These are phyloP conservation scores for Kickxella alabastrina DNA, from an alignment of 192 early-diverging fungal genomes.

Conservation along the genomic window DNA sequence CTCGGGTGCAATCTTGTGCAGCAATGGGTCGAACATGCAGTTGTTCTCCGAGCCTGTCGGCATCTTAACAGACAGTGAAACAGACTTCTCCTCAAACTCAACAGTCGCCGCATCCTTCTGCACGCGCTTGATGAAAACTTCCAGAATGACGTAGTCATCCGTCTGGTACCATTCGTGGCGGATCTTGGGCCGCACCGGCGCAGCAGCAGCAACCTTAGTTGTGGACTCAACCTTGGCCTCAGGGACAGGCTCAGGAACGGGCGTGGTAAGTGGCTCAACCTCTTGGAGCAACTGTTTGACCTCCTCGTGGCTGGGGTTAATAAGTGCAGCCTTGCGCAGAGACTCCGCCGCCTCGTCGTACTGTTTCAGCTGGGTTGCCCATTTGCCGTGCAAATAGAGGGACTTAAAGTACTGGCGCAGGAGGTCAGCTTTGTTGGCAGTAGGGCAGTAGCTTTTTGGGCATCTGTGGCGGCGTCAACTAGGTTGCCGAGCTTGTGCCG, in stretches of 20 bases:
- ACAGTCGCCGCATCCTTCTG: conserved; percentile 68
- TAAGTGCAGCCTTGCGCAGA: conserved; percentile 56
- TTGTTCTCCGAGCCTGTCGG: conserved; percentile 81
- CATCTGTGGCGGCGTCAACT: conserved; percentile 64
- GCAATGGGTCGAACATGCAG: conserved; percentile 88
- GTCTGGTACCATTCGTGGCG: conserved; percentile 99
- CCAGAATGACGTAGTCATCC: conserved; percentile 79
- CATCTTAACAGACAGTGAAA: conserved; percentile 80
- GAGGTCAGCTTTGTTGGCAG: conserved; percentile 50
- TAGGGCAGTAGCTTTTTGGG: conserved; percentile 52
- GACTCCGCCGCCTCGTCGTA: conserved; percentile 60
- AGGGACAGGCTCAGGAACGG: conserved; percentile 20
- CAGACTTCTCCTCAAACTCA: conserved; percentile 57
- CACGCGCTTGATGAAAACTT: conserved; percentile 88
- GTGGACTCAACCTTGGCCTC: background rate
- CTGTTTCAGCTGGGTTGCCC: conserved; percentile 54
- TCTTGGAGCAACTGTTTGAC: conserved; percentile 28
- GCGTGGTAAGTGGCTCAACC: conserved; percentile 45
- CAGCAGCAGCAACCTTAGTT: background rate
- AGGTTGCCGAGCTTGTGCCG: conserved; percentile 64
- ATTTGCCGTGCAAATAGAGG: conserved; percentile 60
- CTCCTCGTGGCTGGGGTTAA: conserved; percentile 54
- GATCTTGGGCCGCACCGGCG: conserved; percentile 18
- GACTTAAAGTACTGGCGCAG: conserved; percentile 61
- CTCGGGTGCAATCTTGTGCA: conserved; percentile 68